Conservation (phyloP, 2,329 filamentous ascomycete genomes). For the Sporothrix protearum region DNA sequence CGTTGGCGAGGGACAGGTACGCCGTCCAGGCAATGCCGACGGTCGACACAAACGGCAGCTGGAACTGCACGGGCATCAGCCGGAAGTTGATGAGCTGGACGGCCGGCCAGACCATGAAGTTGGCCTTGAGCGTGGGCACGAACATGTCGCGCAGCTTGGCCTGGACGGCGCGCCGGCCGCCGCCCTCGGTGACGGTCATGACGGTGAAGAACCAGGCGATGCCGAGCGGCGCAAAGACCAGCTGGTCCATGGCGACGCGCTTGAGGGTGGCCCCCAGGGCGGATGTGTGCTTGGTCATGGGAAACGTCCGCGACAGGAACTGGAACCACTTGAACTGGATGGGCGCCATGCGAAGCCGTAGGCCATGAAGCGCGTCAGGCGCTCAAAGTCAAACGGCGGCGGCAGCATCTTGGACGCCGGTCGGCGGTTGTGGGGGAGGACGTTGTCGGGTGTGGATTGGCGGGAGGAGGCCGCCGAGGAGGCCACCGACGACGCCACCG, state of each 20-base stretch:
- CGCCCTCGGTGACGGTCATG: slow-evolving; percentile 95
- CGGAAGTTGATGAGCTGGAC: slow-evolving; percentile 98
- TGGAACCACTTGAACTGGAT: slow-evolving; percentile 95
- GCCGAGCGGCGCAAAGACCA: slow-evolving; percentile 77
- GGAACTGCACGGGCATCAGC: slow-evolving; percentile 89
- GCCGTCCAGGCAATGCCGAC: slow-evolving; percentile 97
- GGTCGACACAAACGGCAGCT: slow-evolving; percentile 94
- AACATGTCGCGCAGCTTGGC: slow-evolving; percentile 93
- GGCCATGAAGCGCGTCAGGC: slow-evolving; percentile 90
- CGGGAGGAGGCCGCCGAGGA: not conserved
- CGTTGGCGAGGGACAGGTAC: slow-evolving; percentile 89
- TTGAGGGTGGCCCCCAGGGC: slow-evolving; percentile 78
- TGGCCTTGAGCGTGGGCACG: slow-evolving; percentile 88
- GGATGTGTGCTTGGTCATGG: slow-evolving; percentile 70
- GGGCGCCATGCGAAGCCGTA: slow-evolving; percentile 96
- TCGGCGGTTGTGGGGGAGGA: slow-evolving; percentile 64
- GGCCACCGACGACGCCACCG: not conserved
- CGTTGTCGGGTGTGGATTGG: slow-evolving; percentile 42
- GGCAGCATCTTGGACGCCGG: slow-evolving; percentile 61
- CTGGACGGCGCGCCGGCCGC: slow-evolving; percentile 71
- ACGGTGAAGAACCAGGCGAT: slow-evolving; percentile 87
- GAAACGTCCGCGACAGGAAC: slow-evolving; percentile 77
- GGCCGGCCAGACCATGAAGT: slow-evolving; percentile 90
- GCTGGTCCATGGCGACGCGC: slow-evolving; percentile 86
- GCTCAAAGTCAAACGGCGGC: slow-evolving; percentile 91